Evolutionary conservation across 257 asterid genomes (phyloP).

Genomic region (Voacanga thouarsii): DNA sequence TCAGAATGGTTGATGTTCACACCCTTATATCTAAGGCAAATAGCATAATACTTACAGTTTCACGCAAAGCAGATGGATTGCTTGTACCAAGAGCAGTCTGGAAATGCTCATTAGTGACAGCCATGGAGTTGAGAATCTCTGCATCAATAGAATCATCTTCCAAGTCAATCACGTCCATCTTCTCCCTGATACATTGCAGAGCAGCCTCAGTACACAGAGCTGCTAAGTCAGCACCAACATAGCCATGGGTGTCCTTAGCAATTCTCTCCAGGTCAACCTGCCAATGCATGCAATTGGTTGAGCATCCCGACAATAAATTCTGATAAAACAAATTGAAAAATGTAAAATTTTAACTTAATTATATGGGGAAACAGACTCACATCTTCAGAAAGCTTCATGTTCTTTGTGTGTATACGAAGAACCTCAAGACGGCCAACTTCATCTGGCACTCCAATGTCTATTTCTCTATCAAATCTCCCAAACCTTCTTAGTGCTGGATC

Average conservation of each 20-base stretch:
- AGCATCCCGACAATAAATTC: not conserved
- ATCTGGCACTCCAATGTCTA: constrained; percentile 92
- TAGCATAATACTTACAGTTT: constrained; percentile 52
- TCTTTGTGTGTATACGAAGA: constrained; percentile 84
- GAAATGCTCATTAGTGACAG: constrained; percentile 88
- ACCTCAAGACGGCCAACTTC: constrained; percentile 98
- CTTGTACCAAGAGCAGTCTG: constrained; percentile 87
- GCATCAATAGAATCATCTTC: constrained; percentile 90
- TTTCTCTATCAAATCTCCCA: constrained; percentile 90
- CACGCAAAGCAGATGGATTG: constrained; percentile 95
- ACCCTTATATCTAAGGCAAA: not conserved
- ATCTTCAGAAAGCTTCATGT: constrained; percentile 91
- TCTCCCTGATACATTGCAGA: constrained; percentile 93
- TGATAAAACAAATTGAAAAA: not conserved
- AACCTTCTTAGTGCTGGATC: constrained; percentile 93
- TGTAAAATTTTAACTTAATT: not conserved
- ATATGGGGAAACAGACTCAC: constrained; percentile 30
- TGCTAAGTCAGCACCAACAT: constrained; percentile 93
- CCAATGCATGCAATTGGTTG: constrained; percentile 11
- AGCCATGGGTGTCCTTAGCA: constrained; percentile 78
- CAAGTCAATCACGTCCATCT: constrained; percentile 91
- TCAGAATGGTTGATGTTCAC: constrained; percentile 4
- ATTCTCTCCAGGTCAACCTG: constrained; percentile 92
- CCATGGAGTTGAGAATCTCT: constrained; percentile 87
- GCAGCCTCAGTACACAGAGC: constrained; percentile 97